Conservation (phyloP, 345 rosid species). For the Euphorbia pulcherrima region DNA sequence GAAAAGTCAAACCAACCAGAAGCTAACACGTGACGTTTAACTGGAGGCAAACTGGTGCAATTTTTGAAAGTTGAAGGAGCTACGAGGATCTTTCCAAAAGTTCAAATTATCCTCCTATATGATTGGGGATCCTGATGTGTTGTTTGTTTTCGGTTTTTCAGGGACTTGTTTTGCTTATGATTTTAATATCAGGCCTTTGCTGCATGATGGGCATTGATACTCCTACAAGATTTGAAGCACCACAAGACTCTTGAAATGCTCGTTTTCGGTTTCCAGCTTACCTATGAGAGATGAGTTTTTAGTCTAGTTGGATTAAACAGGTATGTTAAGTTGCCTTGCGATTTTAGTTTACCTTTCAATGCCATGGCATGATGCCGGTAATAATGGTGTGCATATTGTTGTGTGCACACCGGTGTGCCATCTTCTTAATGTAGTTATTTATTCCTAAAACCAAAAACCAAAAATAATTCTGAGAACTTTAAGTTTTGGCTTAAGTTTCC, state of each 20-base stretch:
- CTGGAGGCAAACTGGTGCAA: too few species aligned
- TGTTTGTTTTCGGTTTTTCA: constrained; percentile 34
- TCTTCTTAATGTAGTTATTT: not conserved
- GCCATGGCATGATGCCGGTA: constrained; percentile 12
- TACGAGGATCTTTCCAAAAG: too few species aligned
- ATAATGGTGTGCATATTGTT: constrained; percentile 14
- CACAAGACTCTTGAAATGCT: constrained; percentile 63
- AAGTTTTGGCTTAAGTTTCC: not conserved
- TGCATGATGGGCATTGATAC: constrained; percentile 98
- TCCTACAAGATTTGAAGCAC: constrained; percentile 89
- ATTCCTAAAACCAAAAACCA: not conserved
- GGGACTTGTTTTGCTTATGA: constrained; percentile 83
- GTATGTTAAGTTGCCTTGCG: constrained; percentile 16
- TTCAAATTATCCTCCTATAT: not conserved
- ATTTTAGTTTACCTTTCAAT: constrained; percentile 8
- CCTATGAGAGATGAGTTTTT: constrained; percentile 30
- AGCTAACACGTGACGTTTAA: too few species aligned
- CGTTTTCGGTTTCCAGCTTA: constrained; percentile 14
- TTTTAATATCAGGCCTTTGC: constrained; percentile 85
- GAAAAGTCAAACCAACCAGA: too few species aligned
- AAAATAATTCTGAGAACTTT: not conserved
- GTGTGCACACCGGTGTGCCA: not conserved
- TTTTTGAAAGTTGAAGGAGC: too few species aligned
- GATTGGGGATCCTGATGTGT: constrained; percentile 21
- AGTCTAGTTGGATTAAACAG: constrained; percentile 18